Conservation (phyloP, 2,329 filamentous ascomycete species). For the Dactylellina cionopaga region DNA sequence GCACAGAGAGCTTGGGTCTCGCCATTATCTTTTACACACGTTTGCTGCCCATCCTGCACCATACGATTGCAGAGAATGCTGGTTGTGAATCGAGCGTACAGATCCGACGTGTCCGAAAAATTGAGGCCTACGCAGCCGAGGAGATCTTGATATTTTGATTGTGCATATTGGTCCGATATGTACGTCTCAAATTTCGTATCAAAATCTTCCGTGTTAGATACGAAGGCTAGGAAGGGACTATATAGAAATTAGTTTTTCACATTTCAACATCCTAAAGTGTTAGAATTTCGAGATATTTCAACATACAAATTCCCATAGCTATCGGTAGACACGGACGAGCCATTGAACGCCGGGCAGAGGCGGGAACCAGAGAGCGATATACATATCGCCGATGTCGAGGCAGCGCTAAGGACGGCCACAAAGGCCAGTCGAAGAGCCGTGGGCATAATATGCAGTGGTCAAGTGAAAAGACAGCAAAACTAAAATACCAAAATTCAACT, state of each 20-base stretch:
- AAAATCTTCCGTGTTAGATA: conserved; percentile 79
- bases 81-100: conserved; percentile 93
- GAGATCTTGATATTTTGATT: conserved; percentile 77
- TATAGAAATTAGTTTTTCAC: neutral
- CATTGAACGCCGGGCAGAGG: conserved; percentile 60
- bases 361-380: conserved; percentile 60
- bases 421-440: conserved; percentile 47
- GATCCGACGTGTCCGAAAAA: conserved; percentile 78
- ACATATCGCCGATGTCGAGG: conserved; percentile 56
- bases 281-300: conserved; percentile 23
- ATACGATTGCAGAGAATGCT: conserved; percentile 93
- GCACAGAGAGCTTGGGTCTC: conserved; percentile 83
- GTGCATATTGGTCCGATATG: conserved; percentile 74
- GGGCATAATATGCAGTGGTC: conserved; percentile 36
- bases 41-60: conserved; percentile 82
- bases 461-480: neutral
- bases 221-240: conserved; percentile 85
- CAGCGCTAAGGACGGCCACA: conserved; percentile 44
- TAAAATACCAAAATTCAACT: neutral
- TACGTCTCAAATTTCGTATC: conserved; percentile 79
- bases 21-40: conserved; percentile 73
- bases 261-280: conserved; percentile 1
- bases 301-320: conserved; percentile 57
- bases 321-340: conserved; percentile 61
- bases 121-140: conserved; percentile 84